Conservation (phyloP, 2,329 filamentous ascomycete species). For the Penicillium sp. region DNA sequence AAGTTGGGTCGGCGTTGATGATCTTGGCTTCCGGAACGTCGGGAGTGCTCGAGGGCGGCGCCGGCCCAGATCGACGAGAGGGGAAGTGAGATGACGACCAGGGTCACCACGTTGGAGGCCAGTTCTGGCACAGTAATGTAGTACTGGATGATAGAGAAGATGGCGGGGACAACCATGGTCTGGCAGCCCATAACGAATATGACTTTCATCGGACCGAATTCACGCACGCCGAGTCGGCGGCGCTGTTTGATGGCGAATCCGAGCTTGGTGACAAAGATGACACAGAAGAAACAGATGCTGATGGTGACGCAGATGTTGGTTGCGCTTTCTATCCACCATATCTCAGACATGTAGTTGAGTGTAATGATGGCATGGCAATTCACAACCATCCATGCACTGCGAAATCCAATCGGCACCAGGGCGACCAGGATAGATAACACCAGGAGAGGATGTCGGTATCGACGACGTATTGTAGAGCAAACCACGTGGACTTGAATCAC, state of each 20-base stretch:
- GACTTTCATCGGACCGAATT: constrained; percentile 64
- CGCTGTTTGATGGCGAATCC: constrained; percentile 57
- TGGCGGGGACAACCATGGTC: constrained; percentile 63
- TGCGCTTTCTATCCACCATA: constrained; percentile 44
- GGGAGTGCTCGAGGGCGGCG: constrained; percentile 31
- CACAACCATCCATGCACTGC: constrained; percentile 52
- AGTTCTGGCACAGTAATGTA: constrained; percentile 52
- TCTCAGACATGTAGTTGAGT: constrained; percentile 24
- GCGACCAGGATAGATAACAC: constrained; percentile 50
- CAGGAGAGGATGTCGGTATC: constrained; percentile 49
- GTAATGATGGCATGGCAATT: constrained; percentile 45
- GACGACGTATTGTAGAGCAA: constrained; percentile 49
- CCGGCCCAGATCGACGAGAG: constrained; percentile 66
- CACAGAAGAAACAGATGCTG: constrained; percentile 61
- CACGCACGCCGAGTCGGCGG: constrained; percentile 55
- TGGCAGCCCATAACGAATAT: constrained; percentile 68
- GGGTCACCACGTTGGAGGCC: constrained; percentile 54
- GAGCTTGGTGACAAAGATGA: constrained; percentile 62
- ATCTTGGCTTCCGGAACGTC: constrained; percentile 3
- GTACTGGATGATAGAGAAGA: constrained; percentile 61
- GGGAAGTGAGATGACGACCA: constrained; percentile 62
- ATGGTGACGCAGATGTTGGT: constrained; percentile 53
- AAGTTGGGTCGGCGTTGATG: constrained; percentile 23
- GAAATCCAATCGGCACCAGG: constrained; percentile 52
- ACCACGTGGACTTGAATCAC: constrained; percentile 64